Conservation (phyloP, 2,329 filamentous ascomycete genomes). For the Apiospora kogelbergensis region DNA sequence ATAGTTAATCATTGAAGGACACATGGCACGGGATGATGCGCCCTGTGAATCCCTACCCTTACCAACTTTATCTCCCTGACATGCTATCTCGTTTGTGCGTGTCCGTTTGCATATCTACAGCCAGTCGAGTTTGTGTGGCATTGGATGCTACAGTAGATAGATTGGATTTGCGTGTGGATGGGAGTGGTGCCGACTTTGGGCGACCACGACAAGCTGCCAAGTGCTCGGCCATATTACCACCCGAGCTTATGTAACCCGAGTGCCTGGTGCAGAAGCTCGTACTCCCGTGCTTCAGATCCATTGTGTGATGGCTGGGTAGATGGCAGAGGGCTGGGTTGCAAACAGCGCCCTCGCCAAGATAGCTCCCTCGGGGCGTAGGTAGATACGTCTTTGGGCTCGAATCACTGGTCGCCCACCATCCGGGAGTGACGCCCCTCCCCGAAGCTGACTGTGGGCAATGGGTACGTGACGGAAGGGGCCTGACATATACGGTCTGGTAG, state of each 20-base stretch:
- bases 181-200: background rate
- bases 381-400: background rate
- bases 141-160: background rate
- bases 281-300: background rate
- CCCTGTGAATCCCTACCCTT: background rate
- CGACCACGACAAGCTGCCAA: background rate
- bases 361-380: background rate
- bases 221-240: background rate
- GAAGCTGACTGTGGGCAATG: background rate
- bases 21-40: slow-evolving; percentile 3
- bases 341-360: background rate
- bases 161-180: background rate
- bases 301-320: background rate
- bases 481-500: background rate
- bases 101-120: background rate
- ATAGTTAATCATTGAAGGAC: slow-evolving; percentile 12
- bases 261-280: background rate
- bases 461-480: background rate
- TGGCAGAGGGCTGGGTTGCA: background rate
- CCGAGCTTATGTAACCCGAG: background rate
- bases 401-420: background rate
- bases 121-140: background rate
- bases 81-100: background rate
- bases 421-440: background rate
- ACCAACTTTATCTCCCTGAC: background rate